Base-by-base conservation (phyloP, 116 monocot species). In the Cymodocea nodosa region DNA sequence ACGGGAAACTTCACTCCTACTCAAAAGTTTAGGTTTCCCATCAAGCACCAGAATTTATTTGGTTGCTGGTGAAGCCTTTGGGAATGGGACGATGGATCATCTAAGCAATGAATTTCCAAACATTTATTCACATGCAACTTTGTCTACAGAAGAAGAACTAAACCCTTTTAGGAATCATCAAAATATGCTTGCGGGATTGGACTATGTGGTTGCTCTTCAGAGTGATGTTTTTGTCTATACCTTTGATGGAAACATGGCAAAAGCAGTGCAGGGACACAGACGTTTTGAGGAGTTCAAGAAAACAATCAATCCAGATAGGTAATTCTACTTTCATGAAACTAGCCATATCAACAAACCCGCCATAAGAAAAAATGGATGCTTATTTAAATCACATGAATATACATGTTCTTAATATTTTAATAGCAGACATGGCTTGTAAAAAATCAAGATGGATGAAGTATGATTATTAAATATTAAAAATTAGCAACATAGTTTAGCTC, bases 181-280 rank as follows among this genome's bases (percentile, higher is more conserved):
- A 70, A 95, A 95, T 71, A 95, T 87, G 95, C 95, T 95, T 58
- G 95, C 90, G 63, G 90, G 95, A 22, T 74, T 95, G 79, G 95
- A 95, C 63, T 90, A 95, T 72, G 80, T 87, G 64, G 90, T 95
- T 57, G 95, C 95, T 57, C 80, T 90, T 67, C 79, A 87, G 63
- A 90, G 90, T 71, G 85, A 95, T 80, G 90, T 87, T 71, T 95
- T 95, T 66, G 65, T 95, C 68, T 95, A 90, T 70, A 87, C 90
- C 0, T 95, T 83, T 69, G 95, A 95, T 73, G 95, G 95, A 17
- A 95, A 95, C 74, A 95, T 95, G 95, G 95, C 90, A 35, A 95
- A 90, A 66, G 95, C 95, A 61, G 95, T 95, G 49, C 82, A 87
- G 64, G 95, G 95, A 17, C 95, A 95, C 68, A 84, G 90, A 40